phyloP scores from a whole-genome alignment of 2,329 filamentous ascomycete species.

The Clonostachys chloroleuca region DNA sequence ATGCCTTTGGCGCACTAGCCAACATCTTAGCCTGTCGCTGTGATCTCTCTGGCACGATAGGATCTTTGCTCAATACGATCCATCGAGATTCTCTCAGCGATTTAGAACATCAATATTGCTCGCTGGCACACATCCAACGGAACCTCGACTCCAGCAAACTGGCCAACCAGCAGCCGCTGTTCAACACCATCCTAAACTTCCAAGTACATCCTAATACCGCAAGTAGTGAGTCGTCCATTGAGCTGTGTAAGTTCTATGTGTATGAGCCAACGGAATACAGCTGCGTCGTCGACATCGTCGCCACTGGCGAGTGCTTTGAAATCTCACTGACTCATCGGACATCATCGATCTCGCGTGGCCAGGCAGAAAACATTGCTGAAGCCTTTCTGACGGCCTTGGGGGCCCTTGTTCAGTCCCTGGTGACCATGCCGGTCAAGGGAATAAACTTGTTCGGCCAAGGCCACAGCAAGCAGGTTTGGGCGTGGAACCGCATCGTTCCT shows the following conservation, averaged over 20 bases:
- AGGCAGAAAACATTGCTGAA: conserved; percentile 11
- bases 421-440: conserved; percentile 17
- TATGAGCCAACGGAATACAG: conserved; percentile 10
- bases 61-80: neutral
- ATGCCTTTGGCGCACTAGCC: conserved; percentile 44
- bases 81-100: conserved; percentile 14
- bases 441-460: neutral
- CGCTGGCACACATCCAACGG: conserved; percentile 4
- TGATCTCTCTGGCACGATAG: neutral
- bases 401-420: too few species aligned
- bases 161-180: too few species aligned
- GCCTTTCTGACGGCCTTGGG: conserved; percentile 11
- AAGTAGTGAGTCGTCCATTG: too few species aligned
- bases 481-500: neutral
- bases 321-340: conserved; percentile 13
- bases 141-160: neutral
- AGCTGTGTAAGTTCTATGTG: too few species aligned
- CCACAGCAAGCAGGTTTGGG: neutral
- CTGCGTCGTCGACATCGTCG: conserved; percentile 11
- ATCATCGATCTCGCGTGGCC: conserved; percentile 9
- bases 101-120: conserved; percentile 1
- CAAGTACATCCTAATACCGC: too few species aligned
- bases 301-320: conserved; percentile 10
- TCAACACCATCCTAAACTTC: conserved; percentile 7
- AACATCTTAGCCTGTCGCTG: conserved; percentile 43